A percentile compares a stretch with the other conserved stretches of the same genome.
phyloP scores from a whole-genome alignment of 2,329 filamentous ascomycete species.

The Colletotrichum theobromicola region DNA sequence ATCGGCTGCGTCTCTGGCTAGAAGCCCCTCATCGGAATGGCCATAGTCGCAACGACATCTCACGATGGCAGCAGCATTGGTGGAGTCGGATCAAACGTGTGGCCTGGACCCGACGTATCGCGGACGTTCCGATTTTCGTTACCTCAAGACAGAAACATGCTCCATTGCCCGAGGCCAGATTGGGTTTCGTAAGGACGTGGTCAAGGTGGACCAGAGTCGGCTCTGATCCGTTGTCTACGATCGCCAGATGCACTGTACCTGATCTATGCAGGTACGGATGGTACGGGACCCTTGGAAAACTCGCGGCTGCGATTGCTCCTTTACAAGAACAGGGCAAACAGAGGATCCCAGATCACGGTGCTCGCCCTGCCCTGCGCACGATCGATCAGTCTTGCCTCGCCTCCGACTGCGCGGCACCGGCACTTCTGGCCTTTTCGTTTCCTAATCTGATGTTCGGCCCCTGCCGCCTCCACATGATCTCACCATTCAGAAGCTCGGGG shows the following conservation, averaged over 20 bases:
- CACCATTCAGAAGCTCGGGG: not conserved
- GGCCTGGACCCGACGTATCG: not conserved
- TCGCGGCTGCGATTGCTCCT: not conserved
- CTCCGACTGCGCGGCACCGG: not conserved
- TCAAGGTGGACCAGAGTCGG: not conserved
- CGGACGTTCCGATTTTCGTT: not conserved
- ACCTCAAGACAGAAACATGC: not conserved
- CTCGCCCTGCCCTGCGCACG: not conserved
- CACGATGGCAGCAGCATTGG: not conserved
- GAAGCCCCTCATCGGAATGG: not conserved
- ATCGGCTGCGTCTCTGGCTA: not conserved
- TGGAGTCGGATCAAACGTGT: not conserved
- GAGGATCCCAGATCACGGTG: not conserved
- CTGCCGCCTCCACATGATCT: slow-evolving; percentile 17
- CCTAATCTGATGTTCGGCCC: slow-evolving; percentile 3
- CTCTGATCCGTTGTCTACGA: not conserved
- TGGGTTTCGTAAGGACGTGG: not conserved
- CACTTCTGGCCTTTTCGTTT: slow-evolving; percentile 1
- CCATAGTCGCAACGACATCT: not conserved
- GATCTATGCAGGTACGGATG: not conserved
- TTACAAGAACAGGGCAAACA: not conserved
- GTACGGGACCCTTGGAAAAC: not conserved
- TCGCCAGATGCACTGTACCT: not conserved
- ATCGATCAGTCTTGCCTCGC: not conserved
- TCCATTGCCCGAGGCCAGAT: not conserved